Percentiles rank a stretch among this genome's conserved stretches.
Conservation (phyloP, 441 rosid species). For the Manihot esculenta region DNA sequence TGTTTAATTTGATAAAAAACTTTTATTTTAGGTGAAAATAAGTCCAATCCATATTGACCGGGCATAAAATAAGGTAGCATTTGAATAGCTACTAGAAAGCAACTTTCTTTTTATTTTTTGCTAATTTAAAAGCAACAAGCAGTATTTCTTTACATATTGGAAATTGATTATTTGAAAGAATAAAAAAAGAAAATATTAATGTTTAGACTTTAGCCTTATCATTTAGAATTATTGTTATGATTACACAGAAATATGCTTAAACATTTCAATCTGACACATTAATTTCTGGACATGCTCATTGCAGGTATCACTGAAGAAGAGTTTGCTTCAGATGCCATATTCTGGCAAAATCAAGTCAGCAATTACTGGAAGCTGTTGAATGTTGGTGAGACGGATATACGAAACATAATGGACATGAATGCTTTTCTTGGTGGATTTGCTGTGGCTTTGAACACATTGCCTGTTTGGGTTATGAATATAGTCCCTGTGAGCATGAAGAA, state of each 20-base stretch:
- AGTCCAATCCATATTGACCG: background rate
- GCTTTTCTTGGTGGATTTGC: conserved; percentile 86
- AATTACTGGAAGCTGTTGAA: conserved; percentile 72
- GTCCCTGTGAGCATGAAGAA: conserved; percentile 69
- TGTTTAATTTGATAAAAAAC: background rate
- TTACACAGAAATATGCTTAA: background rate
- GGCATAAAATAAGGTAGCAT: background rate
- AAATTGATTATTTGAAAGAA: too few species aligned
- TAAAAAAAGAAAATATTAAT: too few species aligned
- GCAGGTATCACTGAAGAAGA: conserved; percentile 69
- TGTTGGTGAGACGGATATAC: conserved; percentile 47
- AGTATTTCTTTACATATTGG: too few species aligned
- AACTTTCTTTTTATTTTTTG: too few species aligned
- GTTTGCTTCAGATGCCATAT: conserved; percentile 46
- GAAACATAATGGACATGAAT: conserved; percentile 95
- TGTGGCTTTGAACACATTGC: conserved; percentile 57
- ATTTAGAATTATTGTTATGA: background rate
- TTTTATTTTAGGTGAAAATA: background rate
- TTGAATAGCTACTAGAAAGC: too few species aligned
- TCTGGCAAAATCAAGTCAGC: conserved; percentile 73
- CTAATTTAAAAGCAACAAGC: too few species aligned
- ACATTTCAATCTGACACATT: conserved; percentile 9
- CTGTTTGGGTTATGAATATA: conserved; percentile 93
- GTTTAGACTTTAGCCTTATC: too few species aligned
- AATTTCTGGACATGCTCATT: conserved; percentile 6